Conservation (phyloP, 2,329 filamentous ascomycete species). For the Sordariomycetes sp. region DNA sequence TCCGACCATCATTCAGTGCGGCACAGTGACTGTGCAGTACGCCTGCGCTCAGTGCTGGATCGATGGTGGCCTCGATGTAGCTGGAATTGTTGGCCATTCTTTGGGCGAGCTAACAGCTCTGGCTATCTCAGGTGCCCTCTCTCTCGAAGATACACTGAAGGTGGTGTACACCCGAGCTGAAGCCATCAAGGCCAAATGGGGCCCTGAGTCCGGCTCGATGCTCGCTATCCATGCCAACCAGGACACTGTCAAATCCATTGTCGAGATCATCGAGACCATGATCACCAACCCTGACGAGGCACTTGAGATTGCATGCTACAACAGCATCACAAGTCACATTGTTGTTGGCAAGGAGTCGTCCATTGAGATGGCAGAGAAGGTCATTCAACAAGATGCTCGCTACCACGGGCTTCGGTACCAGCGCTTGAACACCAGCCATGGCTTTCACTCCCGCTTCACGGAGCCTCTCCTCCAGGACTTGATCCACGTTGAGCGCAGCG, state of each 20-base stretch:
- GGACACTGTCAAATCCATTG: conserved; percentile 5
- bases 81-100: conserved; percentile 21
- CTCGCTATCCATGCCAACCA: conserved; percentile 14
- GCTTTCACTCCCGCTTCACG: conserved; percentile 9
- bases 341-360: conserved; percentile 5
- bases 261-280: conserved; percentile 4
- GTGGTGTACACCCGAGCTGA: conserved; percentile 17
- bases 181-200: conserved; percentile 21
- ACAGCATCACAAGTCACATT: conserved; percentile 7
- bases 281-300: conserved; percentile 3
- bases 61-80: conserved; percentile 8
- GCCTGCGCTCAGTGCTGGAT: conserved; percentile 12
- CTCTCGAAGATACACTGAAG: conserved; percentile 19
- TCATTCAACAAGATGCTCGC: conserved; percentile 4
- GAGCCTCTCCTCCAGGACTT: conserved; percentile 7
- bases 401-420: conserved; percentile 6
- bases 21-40: conserved; percentile 10
- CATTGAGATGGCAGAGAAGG: conserved; percentile 4
- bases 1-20: conserved; percentile 3
- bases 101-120: conserved; percentile 28
- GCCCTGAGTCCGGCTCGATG: conserved; percentile 23
- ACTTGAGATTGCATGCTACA: conserved; percentile 11
- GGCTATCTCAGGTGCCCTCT: conserved; percentile 19
- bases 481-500: conserved; percentile 2
- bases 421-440: conserved; percentile 8